A percentile compares a stretch with the other conserved stretches of the same genome.
These are phyloP conservation scores for Penicillium sumatraense DNA, from an alignment of 2,329 filamentous ascomycete species.

Conservation along the genomic window DNA sequence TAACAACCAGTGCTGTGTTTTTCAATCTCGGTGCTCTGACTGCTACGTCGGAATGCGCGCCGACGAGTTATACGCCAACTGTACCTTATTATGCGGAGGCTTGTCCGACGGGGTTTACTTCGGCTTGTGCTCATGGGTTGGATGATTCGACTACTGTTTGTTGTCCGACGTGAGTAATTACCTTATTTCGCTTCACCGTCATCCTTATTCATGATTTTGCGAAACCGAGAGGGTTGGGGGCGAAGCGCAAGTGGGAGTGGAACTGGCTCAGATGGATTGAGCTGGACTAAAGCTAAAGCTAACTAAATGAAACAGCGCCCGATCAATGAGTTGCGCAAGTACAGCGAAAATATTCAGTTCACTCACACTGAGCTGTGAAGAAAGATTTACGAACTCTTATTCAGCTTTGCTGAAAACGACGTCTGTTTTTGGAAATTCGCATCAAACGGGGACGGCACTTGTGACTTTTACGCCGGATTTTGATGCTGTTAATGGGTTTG, in stretches of 20 bases:
- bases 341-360: background rate
- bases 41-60: constrained; percentile 7
- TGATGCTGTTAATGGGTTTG: constrained; percentile 8
- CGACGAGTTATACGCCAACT: constrained; percentile 2
- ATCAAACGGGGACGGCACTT: background rate
- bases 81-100: constrained; percentile 7
- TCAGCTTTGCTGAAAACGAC: constrained; percentile 1
- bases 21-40: constrained; percentile 1
- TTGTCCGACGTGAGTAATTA: constrained; percentile 4
- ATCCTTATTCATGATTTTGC: too few relatives aligned
- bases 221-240: too few relatives aligned
- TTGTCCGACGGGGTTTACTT: constrained; percentile 8
- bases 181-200: too few relatives aligned
- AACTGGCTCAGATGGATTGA: too few relatives aligned
- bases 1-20: constrained; percentile 1
- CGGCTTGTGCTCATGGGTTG: constrained; percentile 6
- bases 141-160: constrained; percentile 7
- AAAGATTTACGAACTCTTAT: constrained; percentile 6
- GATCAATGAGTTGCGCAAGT: background rate
- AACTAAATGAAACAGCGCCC: too few relatives aligned
- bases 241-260: too few relatives aligned
- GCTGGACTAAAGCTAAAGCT: background rate
- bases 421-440: background rate
- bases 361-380: constrained; percentile 3
- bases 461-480: constrained; percentile 5